Conservation (phyloP, 1,284 basidiomycete species). For the Heimioporus retisporus region DNA sequence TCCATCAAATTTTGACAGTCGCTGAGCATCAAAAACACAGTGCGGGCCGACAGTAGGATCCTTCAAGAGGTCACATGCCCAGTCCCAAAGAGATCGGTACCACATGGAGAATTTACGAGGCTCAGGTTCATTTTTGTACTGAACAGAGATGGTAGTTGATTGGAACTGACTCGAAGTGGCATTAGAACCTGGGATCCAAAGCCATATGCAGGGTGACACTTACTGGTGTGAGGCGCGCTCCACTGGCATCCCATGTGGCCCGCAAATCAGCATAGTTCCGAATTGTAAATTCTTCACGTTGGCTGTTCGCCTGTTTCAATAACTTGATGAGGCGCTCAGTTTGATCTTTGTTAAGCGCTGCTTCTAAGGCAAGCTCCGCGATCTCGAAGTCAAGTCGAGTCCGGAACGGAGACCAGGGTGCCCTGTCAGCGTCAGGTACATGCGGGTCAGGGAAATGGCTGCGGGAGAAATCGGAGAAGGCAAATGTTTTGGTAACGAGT, state of each 20-base stretch:
- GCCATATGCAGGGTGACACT: neutral
- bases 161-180: slow-evolving; percentile 15
- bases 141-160: slow-evolving; percentile 8
- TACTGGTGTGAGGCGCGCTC: slow-evolving; percentile 16
- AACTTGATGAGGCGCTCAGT: slow-evolving; percentile 4
- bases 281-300: slow-evolving; percentile 12
- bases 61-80: slow-evolving; percentile 20
- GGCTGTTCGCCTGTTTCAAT: neutral
- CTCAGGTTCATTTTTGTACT: slow-evolving; percentile 11
- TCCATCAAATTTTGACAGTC: too few species aligned
- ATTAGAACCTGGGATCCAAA: too few species aligned
- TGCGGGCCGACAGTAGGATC: slow-evolving; percentile 15
- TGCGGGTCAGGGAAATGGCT: neutral
- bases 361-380: slow-evolving; percentile 15
- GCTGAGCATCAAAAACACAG: too few species aligned
- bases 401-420: slow-evolving; percentile 19
- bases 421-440: neutral
- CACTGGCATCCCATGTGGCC: slow-evolving; percentile 12
- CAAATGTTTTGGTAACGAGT: neutral
- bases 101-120: slow-evolving; percentile 9
- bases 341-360: slow-evolving; percentile 13
- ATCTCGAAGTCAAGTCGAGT: slow-evolving; percentile 19
- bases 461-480: slow-evolving; percentile 10
- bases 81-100: slow-evolving; percentile 24
- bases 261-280: slow-evolving; percentile 12